Evolutionary conservation across 208 protist genomes (phyloP).

Genomic region (Trypanosoma grayi): DNA sequence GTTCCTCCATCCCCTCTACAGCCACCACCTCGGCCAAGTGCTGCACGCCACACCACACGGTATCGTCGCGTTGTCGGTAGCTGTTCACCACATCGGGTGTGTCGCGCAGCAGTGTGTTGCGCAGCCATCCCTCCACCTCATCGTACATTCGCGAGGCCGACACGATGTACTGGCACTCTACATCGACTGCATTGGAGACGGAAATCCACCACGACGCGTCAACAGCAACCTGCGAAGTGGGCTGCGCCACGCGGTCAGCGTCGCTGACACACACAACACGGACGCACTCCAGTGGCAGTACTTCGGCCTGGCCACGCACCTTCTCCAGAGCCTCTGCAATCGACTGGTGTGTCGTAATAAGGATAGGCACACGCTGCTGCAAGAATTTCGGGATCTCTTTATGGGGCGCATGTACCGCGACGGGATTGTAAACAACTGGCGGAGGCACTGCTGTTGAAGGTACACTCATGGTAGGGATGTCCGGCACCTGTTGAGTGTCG

Average conservation of each 20-base stretch:
- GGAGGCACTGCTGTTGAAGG: not conserved
- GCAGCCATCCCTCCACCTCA: conserved; percentile 42
- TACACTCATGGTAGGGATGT: not conserved
- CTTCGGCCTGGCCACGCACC: conserved; percentile 27
- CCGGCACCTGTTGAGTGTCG: not conserved
- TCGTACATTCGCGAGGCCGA: conserved; percentile 33
- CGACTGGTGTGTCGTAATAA: conserved; percentile 45
- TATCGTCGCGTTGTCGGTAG: conserved; percentile 34
- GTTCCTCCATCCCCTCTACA: conserved; percentile 31
- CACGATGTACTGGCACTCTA: conserved; percentile 75
- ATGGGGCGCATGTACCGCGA: not conserved
- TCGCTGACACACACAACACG: conserved; percentile 44
- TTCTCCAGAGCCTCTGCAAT: conserved; percentile 36
- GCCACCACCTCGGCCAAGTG: conserved; percentile 15
- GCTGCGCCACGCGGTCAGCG: conserved; percentile 40
- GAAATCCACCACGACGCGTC: conserved; percentile 49
- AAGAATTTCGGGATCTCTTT: conserved; percentile 33
- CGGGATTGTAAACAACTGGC: not conserved
- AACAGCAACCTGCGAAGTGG: conserved; percentile 34
- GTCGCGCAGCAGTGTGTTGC: conserved; percentile 38
- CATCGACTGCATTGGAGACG: conserved; percentile 64
- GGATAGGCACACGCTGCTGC: conserved; percentile 39
- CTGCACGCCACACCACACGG: conserved; percentile 15
- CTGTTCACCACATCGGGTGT: conserved; percentile 17
- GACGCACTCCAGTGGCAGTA: conserved; percentile 63